Base-by-base conservation (phyloP, 1,139 yeast species). In the Pneumocystis carinii region DNA sequence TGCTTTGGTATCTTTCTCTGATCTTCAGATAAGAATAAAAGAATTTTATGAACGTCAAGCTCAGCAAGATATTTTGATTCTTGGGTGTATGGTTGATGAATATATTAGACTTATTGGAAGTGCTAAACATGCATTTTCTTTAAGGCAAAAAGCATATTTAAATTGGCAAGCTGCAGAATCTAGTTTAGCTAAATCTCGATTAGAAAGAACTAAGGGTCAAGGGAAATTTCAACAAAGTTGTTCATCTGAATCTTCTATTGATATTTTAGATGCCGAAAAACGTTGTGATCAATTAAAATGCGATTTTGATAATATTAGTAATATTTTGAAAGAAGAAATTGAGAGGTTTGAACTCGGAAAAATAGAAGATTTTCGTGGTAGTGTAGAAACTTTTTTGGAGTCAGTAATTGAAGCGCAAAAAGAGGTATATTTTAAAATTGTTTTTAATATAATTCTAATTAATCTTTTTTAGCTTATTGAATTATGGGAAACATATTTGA, bases 371-470 rank as follows among this genome's bases (percentile, higher is more conserved):
- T 90, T 94, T 74, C 81, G 96, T 71, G 87, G 88, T 71, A 82
- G 90, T 67, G 89, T 92, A 65, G 99, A 92, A 74, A 85, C 90
- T 29, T 90, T 84, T 70, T 80, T 95, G 71, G 98, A 94, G 73
- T 83, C 94, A 65, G 83, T 95, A 32, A 87, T 90, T 62, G 98
- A 92, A 74, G 81, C 92, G 19, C 98, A 92, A 73, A 94, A 92
- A 75, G 97, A 90, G 73, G 84, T 62, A 8, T 32, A 60, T 37
- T 41, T 8, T 38, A 17, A 48, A 55, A 6, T 59, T 12, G 4
- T 36, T 59, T 59, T 12, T 5, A 38, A 27, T 27, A 15, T 6
- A 12, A 59, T 17, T 19, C 10, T 19, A 48, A 7, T 61, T 59
- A 12, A 59, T 36, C 35, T 57, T 19, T 36, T 29, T 59, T 59